Conservation (phyloP, 805 yeast species). For the Jamesozyma lodderae region DNA sequence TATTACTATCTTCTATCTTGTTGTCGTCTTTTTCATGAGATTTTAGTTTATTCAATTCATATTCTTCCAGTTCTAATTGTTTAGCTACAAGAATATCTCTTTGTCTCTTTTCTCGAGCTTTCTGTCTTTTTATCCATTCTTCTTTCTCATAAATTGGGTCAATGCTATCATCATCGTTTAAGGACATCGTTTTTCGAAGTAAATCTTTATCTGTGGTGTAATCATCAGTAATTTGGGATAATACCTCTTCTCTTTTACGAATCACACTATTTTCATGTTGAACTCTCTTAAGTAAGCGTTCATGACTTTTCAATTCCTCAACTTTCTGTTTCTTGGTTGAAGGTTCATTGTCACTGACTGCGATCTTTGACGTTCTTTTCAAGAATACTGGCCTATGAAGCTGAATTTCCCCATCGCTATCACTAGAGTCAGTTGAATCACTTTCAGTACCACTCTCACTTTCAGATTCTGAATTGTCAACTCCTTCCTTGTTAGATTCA, state of each 20-base stretch:
- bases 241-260: conserved; percentile 6
- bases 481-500: too few relatives aligned
- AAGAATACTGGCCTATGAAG: conserved; percentile 25
- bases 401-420: conserved; percentile 14
- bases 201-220: conserved; percentile 22
- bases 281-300: conserved; percentile 9
- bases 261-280: conserved; percentile 9
- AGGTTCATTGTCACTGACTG: not conserved
- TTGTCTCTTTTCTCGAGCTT: conserved; percentile 12
- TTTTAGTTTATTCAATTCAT: conserved; percentile 15
- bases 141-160: conserved; percentile 18
- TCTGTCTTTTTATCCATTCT: conserved; percentile 20
- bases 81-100: conserved; percentile 17
- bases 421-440: conserved; percentile 8
- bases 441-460: conserved; percentile 5
- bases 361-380: conserved; percentile 3
- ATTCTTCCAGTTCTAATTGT: conserved; percentile 23
- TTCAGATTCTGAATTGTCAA: conserved; percentile 3
- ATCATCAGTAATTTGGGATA: conserved; percentile 10
- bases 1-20: not conserved
- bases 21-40: not conserved
- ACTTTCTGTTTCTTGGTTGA: not conserved
- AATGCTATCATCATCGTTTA: conserved; percentile 23
- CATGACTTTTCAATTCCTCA: not conserved
- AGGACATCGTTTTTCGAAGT: conserved; percentile 12